These are phyloP conservation scores for Neofusicoccum sp. DNA, from an alignment of 2,329 filamentous ascomycete genomes.

Conservation along the genomic window DNA sequence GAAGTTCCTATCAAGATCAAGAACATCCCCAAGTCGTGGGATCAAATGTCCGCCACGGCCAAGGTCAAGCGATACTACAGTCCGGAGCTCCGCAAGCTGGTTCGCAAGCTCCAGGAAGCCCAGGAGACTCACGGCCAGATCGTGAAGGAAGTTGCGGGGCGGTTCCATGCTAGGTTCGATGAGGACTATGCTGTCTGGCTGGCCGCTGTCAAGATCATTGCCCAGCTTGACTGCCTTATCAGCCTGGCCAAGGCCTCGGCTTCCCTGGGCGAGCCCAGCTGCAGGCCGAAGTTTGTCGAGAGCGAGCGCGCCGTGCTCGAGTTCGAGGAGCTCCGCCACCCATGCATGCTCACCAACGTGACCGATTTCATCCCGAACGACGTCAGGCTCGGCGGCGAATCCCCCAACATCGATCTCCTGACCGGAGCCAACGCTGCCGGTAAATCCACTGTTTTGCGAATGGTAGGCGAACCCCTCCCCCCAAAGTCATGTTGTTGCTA, in stretches of 20 bases:
- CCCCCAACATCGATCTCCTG: constrained; percentile 83
- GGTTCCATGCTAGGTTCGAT: constrained; percentile 88
- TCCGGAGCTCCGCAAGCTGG: constrained; percentile 75
- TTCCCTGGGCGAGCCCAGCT: constrained; percentile 82
- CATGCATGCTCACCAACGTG: constrained; percentile 87
- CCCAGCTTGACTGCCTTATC: constrained; percentile 93
- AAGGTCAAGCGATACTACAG: constrained; percentile 95
- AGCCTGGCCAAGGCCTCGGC: constrained; percentile 88
- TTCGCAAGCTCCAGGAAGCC: constrained; percentile 87
- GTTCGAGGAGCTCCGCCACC: constrained; percentile 89
- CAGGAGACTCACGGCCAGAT: constrained; percentile 94
- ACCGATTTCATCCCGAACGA: constrained; percentile 97
- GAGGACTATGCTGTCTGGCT: constrained; percentile 84
- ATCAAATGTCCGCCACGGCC: constrained; percentile 93
- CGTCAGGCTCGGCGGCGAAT: constrained; percentile 78
- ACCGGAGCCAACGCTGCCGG: constrained; percentile 97
- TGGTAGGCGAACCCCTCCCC: constrained; percentile 62
- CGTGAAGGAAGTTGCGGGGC: constrained; percentile 78
- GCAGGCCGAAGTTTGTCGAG: constrained; percentile 85
- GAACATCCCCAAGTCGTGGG: constrained; percentile 80
- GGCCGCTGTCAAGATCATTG: constrained; percentile 82
- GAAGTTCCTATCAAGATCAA: constrained; percentile 86
- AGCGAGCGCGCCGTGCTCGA: constrained; percentile 84
- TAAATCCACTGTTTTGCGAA: constrained; percentile 93
- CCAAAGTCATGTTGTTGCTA: constrained; percentile 26